Conservation (phyloP, 1,284 basidiomycete genomes). For the Naganishia sp. region DNA sequence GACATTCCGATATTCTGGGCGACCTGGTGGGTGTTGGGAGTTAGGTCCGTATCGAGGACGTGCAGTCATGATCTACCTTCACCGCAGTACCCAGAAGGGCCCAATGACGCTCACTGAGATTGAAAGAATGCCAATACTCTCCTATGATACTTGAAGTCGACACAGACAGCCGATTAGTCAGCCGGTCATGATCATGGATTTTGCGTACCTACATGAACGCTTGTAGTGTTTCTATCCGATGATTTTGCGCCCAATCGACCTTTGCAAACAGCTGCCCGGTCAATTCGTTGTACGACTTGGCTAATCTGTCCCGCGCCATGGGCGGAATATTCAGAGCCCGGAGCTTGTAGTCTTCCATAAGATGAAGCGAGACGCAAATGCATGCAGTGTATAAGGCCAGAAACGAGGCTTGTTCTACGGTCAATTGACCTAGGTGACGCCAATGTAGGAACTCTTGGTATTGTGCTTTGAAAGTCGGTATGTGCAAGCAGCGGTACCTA, state of each 20-base stretch:
- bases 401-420: slow-evolving; percentile 19
- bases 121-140: slow-evolving; percentile 15
- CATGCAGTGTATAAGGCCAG: slow-evolving; percentile 17
- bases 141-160: slow-evolving; percentile 14
- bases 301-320: neutral
- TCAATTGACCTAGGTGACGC: neutral
- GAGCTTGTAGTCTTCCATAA: slow-evolving; percentile 9
- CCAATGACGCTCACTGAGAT: slow-evolving; percentile 23
- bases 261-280: slow-evolving; percentile 2
- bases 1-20: slow-evolving; percentile 30
- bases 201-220: slow-evolving; percentile 20
- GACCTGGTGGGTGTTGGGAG: neutral
- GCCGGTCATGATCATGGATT: neutral
- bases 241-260: slow-evolving; percentile 25
- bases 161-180: neutral
- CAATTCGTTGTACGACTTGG: slow-evolving; percentile 7
- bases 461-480: slow-evolving; percentile 13
- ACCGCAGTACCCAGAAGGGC: slow-evolving; percentile 18
- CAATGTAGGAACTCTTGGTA: neutral
- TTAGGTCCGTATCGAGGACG: neutral
- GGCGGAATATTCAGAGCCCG: neutral
- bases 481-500: slow-evolving; percentile 23
- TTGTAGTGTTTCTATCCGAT: slow-evolving; percentile 26
- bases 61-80: neutral
- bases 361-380: slow-evolving; percentile 9